A percentile compares a stretch with the other conserved stretches of the same genome.
Conservation (phyloP, 208 protist genomes). For the Trypanosoma conorhini region DNA sequence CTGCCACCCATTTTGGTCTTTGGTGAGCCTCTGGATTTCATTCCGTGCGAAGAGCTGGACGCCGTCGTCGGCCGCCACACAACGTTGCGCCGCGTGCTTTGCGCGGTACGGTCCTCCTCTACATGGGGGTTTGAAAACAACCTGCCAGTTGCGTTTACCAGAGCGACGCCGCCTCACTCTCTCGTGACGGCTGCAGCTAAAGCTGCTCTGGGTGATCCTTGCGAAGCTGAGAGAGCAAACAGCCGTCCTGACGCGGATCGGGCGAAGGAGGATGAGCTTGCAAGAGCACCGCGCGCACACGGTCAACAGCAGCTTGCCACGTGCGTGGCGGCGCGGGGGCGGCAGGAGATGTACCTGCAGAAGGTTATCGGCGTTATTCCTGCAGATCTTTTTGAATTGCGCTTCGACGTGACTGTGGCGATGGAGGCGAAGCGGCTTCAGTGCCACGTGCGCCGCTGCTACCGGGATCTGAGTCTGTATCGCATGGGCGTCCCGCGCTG, state of each 20-base stretch:
- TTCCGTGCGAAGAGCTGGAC: constrained; percentile 13
- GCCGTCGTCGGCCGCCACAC: constrained; percentile 13
- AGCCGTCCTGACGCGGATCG: background rate
- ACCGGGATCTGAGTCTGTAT: constrained; percentile 27
- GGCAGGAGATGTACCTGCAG: constrained; percentile 24
- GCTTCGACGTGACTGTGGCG: constrained; percentile 11
- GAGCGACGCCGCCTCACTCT: background rate
- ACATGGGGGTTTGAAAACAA: background rate
- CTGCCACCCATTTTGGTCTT: constrained; percentile 28
- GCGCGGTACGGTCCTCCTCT: background rate
- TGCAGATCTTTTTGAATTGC: constrained; percentile 12
- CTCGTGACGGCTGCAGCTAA: background rate
- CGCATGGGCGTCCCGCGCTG: constrained; percentile 28
- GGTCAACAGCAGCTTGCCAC: background rate
- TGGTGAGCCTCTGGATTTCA: constrained; percentile 20
- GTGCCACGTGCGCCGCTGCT: constrained; percentile 12
- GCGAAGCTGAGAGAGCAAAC: background rate
- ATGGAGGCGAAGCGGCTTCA: constrained; percentile 33
- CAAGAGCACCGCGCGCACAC: background rate
- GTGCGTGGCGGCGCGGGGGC: background rate
- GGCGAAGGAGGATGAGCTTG: background rate
- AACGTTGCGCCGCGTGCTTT: constrained; percentile 8
- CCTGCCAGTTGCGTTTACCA: background rate
- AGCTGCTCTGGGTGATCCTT: background rate
- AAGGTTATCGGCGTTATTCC: constrained; percentile 15